Evolutionary conservation across 805 yeast species (phyloP).

Genomic region (Ogataea nakhonphanomensis): DNA sequence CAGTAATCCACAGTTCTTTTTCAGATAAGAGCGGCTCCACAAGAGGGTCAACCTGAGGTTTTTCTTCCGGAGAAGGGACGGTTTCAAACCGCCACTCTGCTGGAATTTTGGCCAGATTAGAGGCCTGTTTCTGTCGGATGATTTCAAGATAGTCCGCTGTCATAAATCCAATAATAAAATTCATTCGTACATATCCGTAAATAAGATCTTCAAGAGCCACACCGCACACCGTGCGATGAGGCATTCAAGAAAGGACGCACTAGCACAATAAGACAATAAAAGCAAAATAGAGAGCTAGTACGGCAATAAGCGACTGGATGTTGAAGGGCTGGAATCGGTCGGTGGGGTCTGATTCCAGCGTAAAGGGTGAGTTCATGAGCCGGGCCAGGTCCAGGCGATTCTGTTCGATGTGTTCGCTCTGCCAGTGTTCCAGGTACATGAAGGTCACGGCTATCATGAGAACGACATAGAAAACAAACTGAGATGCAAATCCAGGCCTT

Average conservation of each 20-base stretch:
- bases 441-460: conserved; percentile 1
- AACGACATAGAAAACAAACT: conserved; percentile 1
- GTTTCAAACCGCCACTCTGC: conserved; percentile 27
- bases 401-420: background rate
- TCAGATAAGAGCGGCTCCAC: conserved; percentile 24
- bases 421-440: background rate
- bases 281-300: conserved; percentile 5
- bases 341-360: conserved; percentile 11
- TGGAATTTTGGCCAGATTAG: conserved; percentile 28
- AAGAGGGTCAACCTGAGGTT: conserved; percentile 23
- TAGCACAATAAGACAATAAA: conserved; percentile 11
- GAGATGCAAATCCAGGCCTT: background rate
- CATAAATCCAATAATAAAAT: background rate
- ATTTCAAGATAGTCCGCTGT: conserved; percentile 19
- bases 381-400: conserved; percentile 1
- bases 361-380: background rate
- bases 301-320: conserved; percentile 7
- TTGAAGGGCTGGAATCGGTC: conserved; percentile 16
- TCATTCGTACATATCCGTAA: background rate
- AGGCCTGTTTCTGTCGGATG: conserved; percentile 19
- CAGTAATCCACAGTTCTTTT: conserved; percentile 23
- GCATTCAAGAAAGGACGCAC: conserved; percentile 1
- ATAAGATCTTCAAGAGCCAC: background rate
- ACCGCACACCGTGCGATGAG: conserved; percentile 2
- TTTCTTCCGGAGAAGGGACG: conserved; percentile 30